A percentile compares a stretch with the other conserved stretches of the same genome.
These are phyloP conservation scores for Middelhovenomyces tepae DNA, from an alignment of 805 yeast species.

Conservation along the genomic window DNA sequence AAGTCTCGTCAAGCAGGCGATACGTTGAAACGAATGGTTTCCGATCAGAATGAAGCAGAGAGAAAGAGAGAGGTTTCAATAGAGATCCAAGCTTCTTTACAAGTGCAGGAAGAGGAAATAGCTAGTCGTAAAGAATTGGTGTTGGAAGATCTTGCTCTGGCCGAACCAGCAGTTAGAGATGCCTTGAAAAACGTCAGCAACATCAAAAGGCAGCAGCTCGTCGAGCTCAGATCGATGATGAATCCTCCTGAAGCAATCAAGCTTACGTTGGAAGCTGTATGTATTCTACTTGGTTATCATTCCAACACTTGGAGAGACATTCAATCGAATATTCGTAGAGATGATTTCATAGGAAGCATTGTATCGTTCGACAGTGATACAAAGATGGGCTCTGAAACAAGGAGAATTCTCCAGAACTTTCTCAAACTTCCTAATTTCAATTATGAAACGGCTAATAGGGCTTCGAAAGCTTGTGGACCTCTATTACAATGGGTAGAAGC, in stretches of 20 bases:
- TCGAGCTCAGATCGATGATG: conserved; percentile 80
- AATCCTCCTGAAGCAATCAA: conserved; percentile 89
- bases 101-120: conserved; percentile 56
- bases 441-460: conserved; percentile 69
- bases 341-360: conserved; percentile 78
- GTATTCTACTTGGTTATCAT: conserved; percentile 66
- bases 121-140: conserved; percentile 46
- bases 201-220: conserved; percentile 84
- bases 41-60: conserved; percentile 88
- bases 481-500: conserved; percentile 82
- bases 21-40: conserved; percentile 66
- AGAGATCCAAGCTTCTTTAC: conserved; percentile 62
- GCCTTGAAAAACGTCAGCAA: conserved; percentile 88
- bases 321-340: conserved; percentile 67
- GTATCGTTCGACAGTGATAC: conserved; percentile 60
- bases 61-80: conserved; percentile 79
- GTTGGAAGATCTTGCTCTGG: conserved; percentile 54
- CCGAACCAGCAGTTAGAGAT: conserved; percentile 76
- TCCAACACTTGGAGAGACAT: conserved; percentile 73
- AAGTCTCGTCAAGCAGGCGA: conserved; percentile 64
- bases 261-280: conserved; percentile 78
- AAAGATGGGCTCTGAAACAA: conserved; percentile 45
- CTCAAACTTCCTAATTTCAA: conserved; percentile 56
- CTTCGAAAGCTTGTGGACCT: conserved; percentile 95
- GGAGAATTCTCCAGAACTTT: conserved; percentile 52